Percentiles rank a stretch among this genome's conserved stretches.
These are phyloP conservation scores for Colletotrichum tropicicola DNA, from an alignment of 2,329 filamentous ascomycete species.

Conservation along the genomic window DNA sequence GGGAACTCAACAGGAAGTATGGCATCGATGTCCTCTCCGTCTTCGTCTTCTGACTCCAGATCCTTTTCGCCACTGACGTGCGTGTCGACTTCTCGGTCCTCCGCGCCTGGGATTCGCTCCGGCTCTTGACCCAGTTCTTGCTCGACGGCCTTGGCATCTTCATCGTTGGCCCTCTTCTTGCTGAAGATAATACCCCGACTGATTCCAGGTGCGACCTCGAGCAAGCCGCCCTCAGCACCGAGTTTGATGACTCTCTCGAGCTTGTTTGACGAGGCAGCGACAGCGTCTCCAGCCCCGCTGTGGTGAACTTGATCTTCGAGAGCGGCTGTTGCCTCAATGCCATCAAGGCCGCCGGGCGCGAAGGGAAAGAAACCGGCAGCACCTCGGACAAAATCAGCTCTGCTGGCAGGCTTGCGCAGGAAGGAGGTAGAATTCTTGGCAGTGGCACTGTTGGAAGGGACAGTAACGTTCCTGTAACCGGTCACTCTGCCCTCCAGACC, in stretches of 20 bases:
- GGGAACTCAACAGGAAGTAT: constrained; percentile 93
- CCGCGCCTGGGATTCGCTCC: constrained; percentile 41
- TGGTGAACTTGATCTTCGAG: constrained; percentile 77
- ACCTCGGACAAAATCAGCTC: constrained; percentile 91
- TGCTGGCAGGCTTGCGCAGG: constrained; percentile 82
- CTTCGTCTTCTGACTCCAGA: constrained; percentile 51
- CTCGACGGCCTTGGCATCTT: constrained; percentile 53
- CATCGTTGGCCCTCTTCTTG: constrained; percentile 63
- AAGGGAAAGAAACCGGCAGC: constrained; percentile 96
- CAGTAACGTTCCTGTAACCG: constrained; percentile 92
- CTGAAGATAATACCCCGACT: constrained; percentile 78
- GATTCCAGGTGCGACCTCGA: constrained; percentile 86
- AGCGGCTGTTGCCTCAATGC: constrained; percentile 84
- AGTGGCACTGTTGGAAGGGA: constrained; percentile 87
- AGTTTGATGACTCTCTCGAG: constrained; percentile 91
- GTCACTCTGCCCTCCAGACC: constrained; percentile 93
- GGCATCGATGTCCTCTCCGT: constrained; percentile 78
- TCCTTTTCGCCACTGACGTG: constrained; percentile 39
- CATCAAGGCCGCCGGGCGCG: constrained; percentile 87
- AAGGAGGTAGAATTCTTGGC: constrained; percentile 96
- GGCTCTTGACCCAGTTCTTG: constrained; percentile 60
- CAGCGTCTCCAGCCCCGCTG: constrained; percentile 48
- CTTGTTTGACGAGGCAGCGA: constrained; percentile 57
- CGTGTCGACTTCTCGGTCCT: constrained; percentile 36
- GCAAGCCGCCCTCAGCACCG: constrained; percentile 76